Conservation (phyloP, 1,139 yeast species). For the Sugiyamaella xylanicola region DNA sequence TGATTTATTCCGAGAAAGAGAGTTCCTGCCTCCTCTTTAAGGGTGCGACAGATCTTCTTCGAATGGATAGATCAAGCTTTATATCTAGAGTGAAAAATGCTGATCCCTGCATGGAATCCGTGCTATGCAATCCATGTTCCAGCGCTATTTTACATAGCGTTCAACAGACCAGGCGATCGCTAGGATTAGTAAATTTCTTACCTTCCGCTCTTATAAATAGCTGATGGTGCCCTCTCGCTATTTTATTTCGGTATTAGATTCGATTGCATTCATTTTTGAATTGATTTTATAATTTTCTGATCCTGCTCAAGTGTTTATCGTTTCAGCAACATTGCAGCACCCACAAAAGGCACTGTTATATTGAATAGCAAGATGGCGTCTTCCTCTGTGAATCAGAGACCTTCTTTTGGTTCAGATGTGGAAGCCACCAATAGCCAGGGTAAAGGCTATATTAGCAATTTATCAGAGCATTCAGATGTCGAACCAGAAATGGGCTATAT, state of each 20-base stretch:
- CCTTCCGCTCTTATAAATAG: background rate
- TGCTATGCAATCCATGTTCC: background rate
- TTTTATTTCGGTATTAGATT: background rate
- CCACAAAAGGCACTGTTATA: background rate
- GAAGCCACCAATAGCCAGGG: background rate
- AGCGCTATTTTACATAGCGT: background rate
- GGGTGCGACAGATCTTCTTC: background rate
- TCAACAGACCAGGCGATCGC: background rate
- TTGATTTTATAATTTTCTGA: background rate
- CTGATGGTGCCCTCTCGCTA: background rate
- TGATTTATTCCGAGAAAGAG: background rate
- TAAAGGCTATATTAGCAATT: background rate
- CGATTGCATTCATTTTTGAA: background rate
- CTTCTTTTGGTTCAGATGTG: background rate
- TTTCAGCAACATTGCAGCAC: background rate
- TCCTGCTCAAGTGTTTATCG: background rate
- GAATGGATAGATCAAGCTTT: background rate
- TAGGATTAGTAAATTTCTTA: background rate
- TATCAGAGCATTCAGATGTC: background rate
- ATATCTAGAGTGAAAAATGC: background rate
- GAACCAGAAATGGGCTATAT: slow-evolving; percentile 18
- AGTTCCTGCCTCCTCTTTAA: background rate
- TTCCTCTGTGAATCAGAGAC: background rate
- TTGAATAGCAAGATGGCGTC: background rate
- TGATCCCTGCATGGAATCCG: background rate